Base-by-base conservation (phyloP, 305 asterid species). In the Fraxinus floribunda region DNA sequence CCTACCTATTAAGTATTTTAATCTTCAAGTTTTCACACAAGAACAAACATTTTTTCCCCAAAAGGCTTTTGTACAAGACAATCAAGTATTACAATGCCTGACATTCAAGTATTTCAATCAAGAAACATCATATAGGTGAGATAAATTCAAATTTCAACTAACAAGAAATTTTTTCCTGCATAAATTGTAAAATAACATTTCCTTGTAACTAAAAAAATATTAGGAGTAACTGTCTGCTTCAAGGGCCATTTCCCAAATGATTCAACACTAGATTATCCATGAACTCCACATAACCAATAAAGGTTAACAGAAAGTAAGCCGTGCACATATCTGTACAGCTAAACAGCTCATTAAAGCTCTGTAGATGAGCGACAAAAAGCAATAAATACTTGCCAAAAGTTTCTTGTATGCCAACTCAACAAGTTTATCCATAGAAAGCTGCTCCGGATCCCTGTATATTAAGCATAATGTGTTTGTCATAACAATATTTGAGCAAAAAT, bases 351-450 rank as follows among this genome's bases (percentile, higher is more conserved):
- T 36, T 2, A 30, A 84, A 5, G 80, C 38, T 77, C 75, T 44
- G 6, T 13, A 52, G 15, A 62, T 70, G 36, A 34, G 64, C 7
- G 52, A 80, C 79, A 70, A 55, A 76, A 79, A 76, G 70, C 38
- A 84, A 82, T 64, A 62, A 82, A 83, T 24, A 87, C 91, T 92
- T 84, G 92, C 99, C 97, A 94, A 84, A 78, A 93, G 94, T 88
- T 94, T 95, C 91, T 90, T 91, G 92, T 91, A 90, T 57, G 97
- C 93, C 89, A 91, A 64, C 92, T 95, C 99, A 49, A 90, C 90
- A 77, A 94, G 97, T 87, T 87, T 90, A 88, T 92, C 91, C 93
- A 94, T 89, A 49, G 97, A 98, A 85, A 92, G 90, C 93, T 86
- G 94, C 87, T 95, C 98, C 32, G 89, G 95, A 85, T 89, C 90